Base-by-base conservation (phyloP, 192 early-diverging fungal species). In the Oehlia diaphana region DNA sequence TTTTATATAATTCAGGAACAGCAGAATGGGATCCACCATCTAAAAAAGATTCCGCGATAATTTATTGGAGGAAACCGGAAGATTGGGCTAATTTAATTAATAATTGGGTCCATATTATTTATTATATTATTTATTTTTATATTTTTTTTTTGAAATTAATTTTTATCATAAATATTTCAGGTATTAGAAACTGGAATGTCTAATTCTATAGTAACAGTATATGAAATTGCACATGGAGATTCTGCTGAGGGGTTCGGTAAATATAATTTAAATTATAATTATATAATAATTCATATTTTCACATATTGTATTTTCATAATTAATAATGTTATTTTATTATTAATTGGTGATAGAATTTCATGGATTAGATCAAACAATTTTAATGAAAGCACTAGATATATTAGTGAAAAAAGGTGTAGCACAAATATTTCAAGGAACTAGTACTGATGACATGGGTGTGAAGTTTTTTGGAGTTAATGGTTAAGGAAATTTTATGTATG, bases 151-250 rank as follows among this genome's bases (percentile, higher is more conserved):
- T 8, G 26, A 23, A 63, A 70, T n/a, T 39, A 75, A 49, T 7
- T 42, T 42, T 8, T 42, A 7, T 42, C 7, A 42, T 42, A 42
- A 6, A 42, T 42, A 42, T 7, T 42, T 78, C 76, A 93, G 91
- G 87, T 91, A 2, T 90, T 88, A 76, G 90, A 92, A 21, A 82
- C 78, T 66, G 96, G 96, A 13, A 83, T 92, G 76, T 91, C 90
- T 76, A 95, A 93, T 81, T 89, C 92, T 0, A 92, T 98, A 68
- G 86, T 95, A 81, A 98, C 96, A 6, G 81, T 93, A 31, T 97
- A 95, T 81, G 97, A 98, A 85, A 86, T 98, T 76, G 84, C 93
- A 21, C 93, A 96, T 71, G 95, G 94, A 31, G 97, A 98, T 62
- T 84, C 88, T 78, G 88, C 93, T 1, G 92, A 87, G 58, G 95